A percentile compares a stretch with the other conserved stretches of the same genome.
Evolutionary conservation across 139 green algal genomes (phyloP).

Genomic region (Asterochloris erici): DNA sequence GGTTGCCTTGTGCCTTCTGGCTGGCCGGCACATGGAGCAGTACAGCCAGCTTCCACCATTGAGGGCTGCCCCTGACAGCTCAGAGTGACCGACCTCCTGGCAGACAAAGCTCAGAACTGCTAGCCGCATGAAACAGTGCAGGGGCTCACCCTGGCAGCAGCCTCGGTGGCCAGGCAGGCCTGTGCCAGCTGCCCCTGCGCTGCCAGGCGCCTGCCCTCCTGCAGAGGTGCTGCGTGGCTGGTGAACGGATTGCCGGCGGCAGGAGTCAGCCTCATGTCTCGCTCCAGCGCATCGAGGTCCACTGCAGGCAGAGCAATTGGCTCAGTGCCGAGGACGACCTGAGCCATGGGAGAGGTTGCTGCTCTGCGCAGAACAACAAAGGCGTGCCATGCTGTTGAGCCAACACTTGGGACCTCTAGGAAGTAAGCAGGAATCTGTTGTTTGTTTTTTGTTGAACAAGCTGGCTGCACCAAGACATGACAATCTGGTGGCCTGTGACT

Average conservation of each 20-base stretch:
- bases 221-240: not conserved
- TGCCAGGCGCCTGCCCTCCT: not conserved
- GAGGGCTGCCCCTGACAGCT: not conserved
- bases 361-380: too few relatives aligned
- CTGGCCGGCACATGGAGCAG: not conserved
- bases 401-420: too few relatives aligned
- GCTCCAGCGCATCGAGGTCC: not conserved
- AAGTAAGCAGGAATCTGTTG: too few relatives aligned
- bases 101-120: not conserved
- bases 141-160: slow-evolving; percentile 1
- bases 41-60: not conserved
- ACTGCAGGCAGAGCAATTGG: too few relatives aligned
- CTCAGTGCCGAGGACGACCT: too few relatives aligned
- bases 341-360: too few relatives aligned
- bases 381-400: too few relatives aligned
- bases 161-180: slow-evolving; percentile 6
- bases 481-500: too few relatives aligned
- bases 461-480: too few relatives aligned
- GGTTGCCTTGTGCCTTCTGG: not conserved
- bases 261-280: slow-evolving; percentile 10
- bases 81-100: not conserved
- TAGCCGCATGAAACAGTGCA: not conserved
- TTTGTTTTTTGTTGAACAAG: too few relatives aligned
- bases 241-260: not conserved
- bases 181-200: not conserved